Evolutionary conservation across 164 flowering plant species (phyloP).

Genomic region (Malania oleifera): DNA sequence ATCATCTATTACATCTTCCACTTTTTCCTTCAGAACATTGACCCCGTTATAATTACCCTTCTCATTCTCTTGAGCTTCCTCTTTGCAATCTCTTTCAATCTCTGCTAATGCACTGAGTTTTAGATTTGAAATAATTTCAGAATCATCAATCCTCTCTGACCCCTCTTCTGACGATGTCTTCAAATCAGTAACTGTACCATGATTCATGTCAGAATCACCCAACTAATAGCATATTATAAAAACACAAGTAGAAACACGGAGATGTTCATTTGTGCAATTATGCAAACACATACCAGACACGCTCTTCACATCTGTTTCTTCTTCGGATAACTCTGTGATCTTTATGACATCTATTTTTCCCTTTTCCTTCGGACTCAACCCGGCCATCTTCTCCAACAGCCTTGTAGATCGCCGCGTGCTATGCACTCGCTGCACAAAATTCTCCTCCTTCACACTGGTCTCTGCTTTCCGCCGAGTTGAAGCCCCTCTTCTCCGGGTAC

Average conservation of each 20-base stretch:
- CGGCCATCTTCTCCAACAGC: slow-evolving; percentile 34
- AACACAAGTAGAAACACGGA: neutral
- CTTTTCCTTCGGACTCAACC: slow-evolving; percentile 17
- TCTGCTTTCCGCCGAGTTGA: slow-evolving; percentile 11
- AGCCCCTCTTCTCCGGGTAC: slow-evolving; percentile 14
- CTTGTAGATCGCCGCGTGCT: slow-evolving; percentile 42
- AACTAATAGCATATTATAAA: no score
- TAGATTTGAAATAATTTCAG: neutral
- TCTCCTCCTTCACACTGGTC: slow-evolving; percentile 1
- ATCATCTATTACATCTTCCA: neutral
- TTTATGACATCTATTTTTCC: slow-evolving; percentile 4
- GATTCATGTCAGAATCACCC: no score
- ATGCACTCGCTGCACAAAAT: slow-evolving; percentile 19
- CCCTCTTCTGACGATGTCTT: slow-evolving; percentile 3
- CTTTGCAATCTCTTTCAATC: slow-evolving; percentile 3
- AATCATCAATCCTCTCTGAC: slow-evolving; percentile 5
- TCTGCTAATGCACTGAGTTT: neutral
- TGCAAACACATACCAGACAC: slow-evolving; percentile 11
- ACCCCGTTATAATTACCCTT: no score
- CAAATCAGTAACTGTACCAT: neutral
- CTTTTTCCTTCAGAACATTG: slow-evolving; percentile 2
- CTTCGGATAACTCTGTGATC: slow-evolving; percentile 18
- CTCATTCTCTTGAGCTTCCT: slow-evolving; percentile 1
- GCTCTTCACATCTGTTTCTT: neutral
- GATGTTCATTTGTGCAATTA: neutral